A percentile compares a stretch with the other conserved stretches of the same genome.
phyloP scores from a whole-genome alignment of 2,329 filamentous ascomycete species.

The Remersonia thermophila region DNA sequence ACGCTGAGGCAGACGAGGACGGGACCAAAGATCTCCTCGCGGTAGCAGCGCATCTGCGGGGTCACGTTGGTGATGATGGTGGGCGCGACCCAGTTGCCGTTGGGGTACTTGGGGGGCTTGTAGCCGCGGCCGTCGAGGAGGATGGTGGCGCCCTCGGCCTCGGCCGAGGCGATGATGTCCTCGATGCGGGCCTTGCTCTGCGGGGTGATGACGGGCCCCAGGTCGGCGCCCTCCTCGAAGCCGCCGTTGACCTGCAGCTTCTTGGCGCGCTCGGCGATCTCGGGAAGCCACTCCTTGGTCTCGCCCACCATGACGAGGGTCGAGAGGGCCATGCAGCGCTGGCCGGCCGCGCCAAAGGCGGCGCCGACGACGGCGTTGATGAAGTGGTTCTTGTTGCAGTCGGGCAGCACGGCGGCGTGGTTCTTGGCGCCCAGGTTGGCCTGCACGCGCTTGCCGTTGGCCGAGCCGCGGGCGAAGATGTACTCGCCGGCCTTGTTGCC shows the following conservation, averaged over 20 bases:
- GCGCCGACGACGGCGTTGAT: slow-evolving; percentile 74
- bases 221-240: slow-evolving; percentile 67
- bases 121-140: slow-evolving; percentile 69
- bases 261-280: slow-evolving; percentile 66
- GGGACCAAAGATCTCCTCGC: slow-evolving; percentile 74
- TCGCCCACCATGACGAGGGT: slow-evolving; percentile 75
- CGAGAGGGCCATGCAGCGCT: slow-evolving; percentile 78
- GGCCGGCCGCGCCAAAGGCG: slow-evolving; percentile 73
- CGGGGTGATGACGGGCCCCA: slow-evolving; percentile 71
- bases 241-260: slow-evolving; percentile 63
- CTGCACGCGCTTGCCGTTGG: slow-evolving; percentile 79
- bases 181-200: slow-evolving; percentile 72
- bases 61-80: slow-evolving; percentile 76
- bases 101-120: slow-evolving; percentile 65
- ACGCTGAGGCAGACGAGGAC: slow-evolving; percentile 73
- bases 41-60: slow-evolving; percentile 71
- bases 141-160: slow-evolving; percentile 70
- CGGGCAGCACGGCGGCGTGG: slow-evolving; percentile 71
- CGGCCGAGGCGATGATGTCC: slow-evolving; percentile 59
- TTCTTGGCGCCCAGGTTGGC: slow-evolving; percentile 84
- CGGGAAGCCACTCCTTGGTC: slow-evolving; percentile 70
- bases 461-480: slow-evolving; percentile 66
- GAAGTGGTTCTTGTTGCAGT: slow-evolving; percentile 84
- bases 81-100: slow-evolving; percentile 75
- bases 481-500: slow-evolving; percentile 83